phyloP scores from a whole-genome alignment of 805 yeast genomes.

The Komagataella mondaviorum region DNA sequence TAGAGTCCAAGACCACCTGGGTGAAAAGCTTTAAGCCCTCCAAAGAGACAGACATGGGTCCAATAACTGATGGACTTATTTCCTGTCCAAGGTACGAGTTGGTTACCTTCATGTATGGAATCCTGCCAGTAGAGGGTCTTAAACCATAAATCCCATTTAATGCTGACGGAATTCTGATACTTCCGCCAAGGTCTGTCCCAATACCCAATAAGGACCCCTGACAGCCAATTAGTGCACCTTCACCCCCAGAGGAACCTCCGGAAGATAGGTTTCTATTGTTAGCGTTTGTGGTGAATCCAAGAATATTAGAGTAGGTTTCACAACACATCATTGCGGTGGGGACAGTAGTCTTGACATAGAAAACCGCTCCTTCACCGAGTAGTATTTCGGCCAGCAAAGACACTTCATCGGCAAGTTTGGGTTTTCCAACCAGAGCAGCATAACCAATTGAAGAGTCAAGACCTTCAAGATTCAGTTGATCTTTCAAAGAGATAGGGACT shows the following conservation, averaged over 20 bases:
- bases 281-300: conserved; percentile 38
- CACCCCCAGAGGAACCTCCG: conserved; percentile 61
- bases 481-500: conserved; percentile 38
- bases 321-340: conserved; percentile 53
- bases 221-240: conserved; percentile 42
- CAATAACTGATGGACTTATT: conserved; percentile 40
- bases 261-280: conserved; percentile 35
- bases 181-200: conserved; percentile 56
- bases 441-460: conserved; percentile 12
- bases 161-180: conserved; percentile 48
- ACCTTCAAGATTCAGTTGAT: conserved; percentile 26
- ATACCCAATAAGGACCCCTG: conserved; percentile 45
- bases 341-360: conserved; percentile 36
- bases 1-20: conserved; percentile 15
- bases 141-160: conserved; percentile 41
- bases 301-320: conserved; percentile 37
- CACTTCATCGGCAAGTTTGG: conserved; percentile 3
- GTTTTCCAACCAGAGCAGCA: conserved; percentile 3
- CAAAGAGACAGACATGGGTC: conserved; percentile 37
- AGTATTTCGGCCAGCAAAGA: conserved; percentile 10
- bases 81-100: conserved; percentile 35
- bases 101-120: conserved; percentile 22
- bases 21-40: conserved; percentile 37
- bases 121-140: conserved; percentile 29
- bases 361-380: conserved; percentile 18